Evolutionary conservation across 2,329 filamentous ascomycete genomes (phyloP).

Genomic region (Ophiostoma sp.): DNA sequence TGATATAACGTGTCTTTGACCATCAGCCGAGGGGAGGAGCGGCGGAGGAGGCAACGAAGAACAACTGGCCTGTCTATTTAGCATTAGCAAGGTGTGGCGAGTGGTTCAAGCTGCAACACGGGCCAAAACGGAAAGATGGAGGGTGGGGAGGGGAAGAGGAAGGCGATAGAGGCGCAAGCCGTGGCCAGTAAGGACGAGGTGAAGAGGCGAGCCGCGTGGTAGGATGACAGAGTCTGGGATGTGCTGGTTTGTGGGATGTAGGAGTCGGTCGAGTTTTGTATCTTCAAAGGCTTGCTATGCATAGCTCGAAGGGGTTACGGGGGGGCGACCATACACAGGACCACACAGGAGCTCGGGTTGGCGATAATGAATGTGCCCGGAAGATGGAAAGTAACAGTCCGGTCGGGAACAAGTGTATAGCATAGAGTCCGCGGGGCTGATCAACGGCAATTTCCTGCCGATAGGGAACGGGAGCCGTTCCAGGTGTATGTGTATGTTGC

Average conservation of each 20-base stretch:
- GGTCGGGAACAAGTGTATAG: no score
- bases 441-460: background rate
- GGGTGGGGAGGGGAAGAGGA: constrained; percentile 4
- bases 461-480: background rate
- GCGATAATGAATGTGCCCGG: background rate
- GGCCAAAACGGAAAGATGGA: background rate
- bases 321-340: background rate
- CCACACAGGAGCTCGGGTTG: background rate
- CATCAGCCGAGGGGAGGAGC: constrained; percentile 5
- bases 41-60: background rate
- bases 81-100: constrained; percentile 5
- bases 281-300: background rate
- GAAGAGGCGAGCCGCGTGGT: constrained; percentile 7
- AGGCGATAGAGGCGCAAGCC: background rate
- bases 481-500: constrained; percentile 4
- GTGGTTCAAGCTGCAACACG: background rate
- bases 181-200: constrained; percentile 16
- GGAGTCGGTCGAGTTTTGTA: background rate
- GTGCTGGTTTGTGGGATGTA: background rate
- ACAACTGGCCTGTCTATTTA: background rate
- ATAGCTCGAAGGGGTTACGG: background rate
- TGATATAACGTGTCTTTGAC: background rate
- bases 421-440: no score
- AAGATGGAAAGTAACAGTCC: background rate
- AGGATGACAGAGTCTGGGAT: background rate